Evolutionary conservation across 179 eudicot species (phyloP).

Genomic region (Carnegiea gigantea): DNA sequence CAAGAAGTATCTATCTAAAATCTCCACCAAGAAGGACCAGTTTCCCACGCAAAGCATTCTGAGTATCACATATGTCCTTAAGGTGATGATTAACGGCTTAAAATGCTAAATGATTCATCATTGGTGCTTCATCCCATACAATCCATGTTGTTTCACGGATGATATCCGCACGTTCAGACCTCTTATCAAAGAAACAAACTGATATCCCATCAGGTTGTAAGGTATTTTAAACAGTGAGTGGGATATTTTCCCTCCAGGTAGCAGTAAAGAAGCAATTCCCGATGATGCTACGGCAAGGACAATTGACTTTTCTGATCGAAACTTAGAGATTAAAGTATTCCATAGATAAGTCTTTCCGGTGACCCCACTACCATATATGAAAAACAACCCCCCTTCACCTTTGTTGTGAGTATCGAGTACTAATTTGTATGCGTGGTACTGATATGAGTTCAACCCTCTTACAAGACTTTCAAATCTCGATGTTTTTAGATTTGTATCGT

Average conservation of each 20-base stretch:
- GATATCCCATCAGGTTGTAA: not conserved
- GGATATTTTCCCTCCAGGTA: not conserved
- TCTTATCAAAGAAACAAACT: not conserved
- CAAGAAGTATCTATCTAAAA: too few species aligned
- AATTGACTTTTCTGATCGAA: not conserved
- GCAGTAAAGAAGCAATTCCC: too few species aligned
- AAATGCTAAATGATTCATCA: too few species aligned
- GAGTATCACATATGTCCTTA: not conserved
- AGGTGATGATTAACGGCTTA: too few species aligned
- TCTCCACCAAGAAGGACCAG: not conserved
- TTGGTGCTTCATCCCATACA: not conserved
- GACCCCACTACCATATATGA: too few species aligned
- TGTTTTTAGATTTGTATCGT: too few species aligned
- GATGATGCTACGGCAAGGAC: not conserved
- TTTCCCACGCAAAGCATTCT: not conserved
- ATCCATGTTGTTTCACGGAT: not conserved
- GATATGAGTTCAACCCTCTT: too few species aligned
- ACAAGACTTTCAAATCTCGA: too few species aligned
- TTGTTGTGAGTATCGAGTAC: not conserved
- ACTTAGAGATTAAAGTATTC: too few species aligned
- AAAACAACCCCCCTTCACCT: not conserved
- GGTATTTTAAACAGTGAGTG: not conserved
- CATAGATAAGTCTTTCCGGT: too few species aligned
- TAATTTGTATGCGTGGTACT: too few species aligned
- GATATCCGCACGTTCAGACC: not conserved